Conservation (phyloP, 345 rosid genomes). For the Orychophragmus violaceus region DNA sequence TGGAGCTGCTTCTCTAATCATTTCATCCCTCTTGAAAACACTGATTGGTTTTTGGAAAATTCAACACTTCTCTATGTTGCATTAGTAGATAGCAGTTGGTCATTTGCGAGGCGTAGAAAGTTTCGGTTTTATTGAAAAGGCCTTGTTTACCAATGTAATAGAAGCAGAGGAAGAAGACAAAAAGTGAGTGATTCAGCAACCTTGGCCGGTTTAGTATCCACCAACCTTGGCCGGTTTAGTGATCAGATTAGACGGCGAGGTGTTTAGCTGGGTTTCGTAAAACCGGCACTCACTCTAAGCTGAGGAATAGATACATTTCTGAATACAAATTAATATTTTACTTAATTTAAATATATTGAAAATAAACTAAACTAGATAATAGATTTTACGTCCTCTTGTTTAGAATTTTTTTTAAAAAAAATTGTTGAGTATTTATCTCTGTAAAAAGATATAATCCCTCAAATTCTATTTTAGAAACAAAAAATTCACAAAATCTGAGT, state of each 20-base stretch:
- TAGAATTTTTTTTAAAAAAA: too few species aligned
- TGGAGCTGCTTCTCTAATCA: not conserved
- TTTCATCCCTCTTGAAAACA: not conserved
- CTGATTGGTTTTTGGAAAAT: not conserved
- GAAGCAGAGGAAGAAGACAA: not conserved
- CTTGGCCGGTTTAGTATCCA: not conserved
- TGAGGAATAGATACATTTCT: too few species aligned
- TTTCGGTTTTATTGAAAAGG: not conserved
- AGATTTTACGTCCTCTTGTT: not conserved
- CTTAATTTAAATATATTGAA: not conserved
- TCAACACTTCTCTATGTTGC: not conserved
- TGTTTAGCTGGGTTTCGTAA: not conserved
- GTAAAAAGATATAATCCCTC: not conserved
- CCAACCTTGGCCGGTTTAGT: too few species aligned
- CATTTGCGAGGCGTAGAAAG: not conserved
- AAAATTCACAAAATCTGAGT: not conserved
- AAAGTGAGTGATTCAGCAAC: not conserved
- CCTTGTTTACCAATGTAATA: not conserved
- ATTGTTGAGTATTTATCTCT: not conserved
- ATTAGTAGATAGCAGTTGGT: not conserved
- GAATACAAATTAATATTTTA: not conserved
- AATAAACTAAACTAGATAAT: not conserved
- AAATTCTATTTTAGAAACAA: not conserved
- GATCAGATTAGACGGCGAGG: not conserved
- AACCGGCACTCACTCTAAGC: not conserved